These are phyloP conservation scores for Globisporangium yorkense DNA, from an alignment of 352 stramenopile species.

Conservation along the genomic window DNA sequence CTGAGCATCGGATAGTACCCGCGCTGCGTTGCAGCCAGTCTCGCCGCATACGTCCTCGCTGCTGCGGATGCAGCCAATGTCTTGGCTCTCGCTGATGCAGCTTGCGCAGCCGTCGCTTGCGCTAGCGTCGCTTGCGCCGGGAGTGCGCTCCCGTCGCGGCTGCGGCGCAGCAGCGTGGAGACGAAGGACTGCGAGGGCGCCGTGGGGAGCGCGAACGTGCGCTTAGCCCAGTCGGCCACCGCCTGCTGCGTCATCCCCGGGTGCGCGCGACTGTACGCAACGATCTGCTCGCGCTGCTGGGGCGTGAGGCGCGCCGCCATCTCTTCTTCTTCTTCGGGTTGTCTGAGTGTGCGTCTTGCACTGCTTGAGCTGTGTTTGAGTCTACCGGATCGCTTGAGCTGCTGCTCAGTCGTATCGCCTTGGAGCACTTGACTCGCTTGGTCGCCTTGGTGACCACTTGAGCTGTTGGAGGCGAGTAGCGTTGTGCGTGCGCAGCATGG, in stretches of 20 bases:
- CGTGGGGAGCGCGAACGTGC: slow-evolving; percentile 6
- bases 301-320: slow-evolving; percentile 1
- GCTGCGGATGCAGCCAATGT: too few relatives aligned
- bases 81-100: too few relatives aligned
- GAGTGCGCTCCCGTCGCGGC: background rate
- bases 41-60: too few relatives aligned
- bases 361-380: background rate
- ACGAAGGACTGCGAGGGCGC: slow-evolving; percentile 13
- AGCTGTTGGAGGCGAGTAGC: background rate
- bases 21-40: background rate
- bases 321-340: too few relatives aligned
- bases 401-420: background rate
- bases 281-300: slow-evolving; percentile 9
- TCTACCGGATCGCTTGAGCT: background rate
- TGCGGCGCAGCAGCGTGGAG: slow-evolving; percentile 10
- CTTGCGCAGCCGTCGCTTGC: background rate
- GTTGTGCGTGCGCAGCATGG: too few relatives aligned
- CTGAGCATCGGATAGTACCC: background rate
- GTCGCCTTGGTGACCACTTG: background rate
- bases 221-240: slow-evolving; percentile 11
- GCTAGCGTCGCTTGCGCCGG: background rate
- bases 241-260: slow-evolving; percentile 14
- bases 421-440: background rate
- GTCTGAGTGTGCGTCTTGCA: background rate
- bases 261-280: slow-evolving; percentile 4